Base-by-base conservation (phyloP, 768 basidiomycete genomes). In the Phaeolepiota aurea region DNA sequence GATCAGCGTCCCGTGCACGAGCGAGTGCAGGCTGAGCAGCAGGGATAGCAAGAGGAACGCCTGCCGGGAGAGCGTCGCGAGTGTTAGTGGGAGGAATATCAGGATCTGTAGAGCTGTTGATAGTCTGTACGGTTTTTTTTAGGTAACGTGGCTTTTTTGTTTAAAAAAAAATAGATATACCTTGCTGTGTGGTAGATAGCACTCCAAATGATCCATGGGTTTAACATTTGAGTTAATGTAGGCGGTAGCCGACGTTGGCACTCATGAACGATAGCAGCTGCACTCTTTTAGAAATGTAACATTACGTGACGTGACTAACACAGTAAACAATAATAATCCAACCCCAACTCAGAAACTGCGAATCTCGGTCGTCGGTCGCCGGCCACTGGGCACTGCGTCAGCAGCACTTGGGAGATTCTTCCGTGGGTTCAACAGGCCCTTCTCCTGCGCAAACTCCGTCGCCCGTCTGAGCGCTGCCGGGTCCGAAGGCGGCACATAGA, bases 401-500 rank as follows among this genome's bases (percentile, higher is more conserved):
- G n/a, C n/a, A n/a, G n/a, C n/a, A n/a, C n/a, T n/a, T n/a, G n/a
- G n/a, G n/a, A n/a, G n/a, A n/a, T n/a, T 54, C 40, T 66, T 71
- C 9, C 75, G 73, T 5, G 78, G 76, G 49, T 75, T 82, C 30
- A 87, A 65, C 30, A 91, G 68, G n/a, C 91, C 92, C 57, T 91
- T 92, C 41, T 78, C 82, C 40, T 82, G 79, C 2, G 90, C 92
- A 56, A 93, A 92, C 40, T 88, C 88, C 3, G 76, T 84, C 9
- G 73, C 77, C 19, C 92, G 77, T 23, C 69, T 67, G 15, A 71
- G 67, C 3, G 77, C 73, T 10, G 79, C 79, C 20, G 87, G 84
- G 53, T 89, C 87, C 1, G 86, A 83, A 1, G 87, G 85, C 1
- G 83, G 73, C n/a, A 92, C 87, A 59, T 88, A 90, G 63, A 79